Percentiles rank a stretch among this genome's conserved stretches.
phyloP scores from a whole-genome alignment of 495 filamentous ascomycete species.

The Podospora appendiculata region DNA sequence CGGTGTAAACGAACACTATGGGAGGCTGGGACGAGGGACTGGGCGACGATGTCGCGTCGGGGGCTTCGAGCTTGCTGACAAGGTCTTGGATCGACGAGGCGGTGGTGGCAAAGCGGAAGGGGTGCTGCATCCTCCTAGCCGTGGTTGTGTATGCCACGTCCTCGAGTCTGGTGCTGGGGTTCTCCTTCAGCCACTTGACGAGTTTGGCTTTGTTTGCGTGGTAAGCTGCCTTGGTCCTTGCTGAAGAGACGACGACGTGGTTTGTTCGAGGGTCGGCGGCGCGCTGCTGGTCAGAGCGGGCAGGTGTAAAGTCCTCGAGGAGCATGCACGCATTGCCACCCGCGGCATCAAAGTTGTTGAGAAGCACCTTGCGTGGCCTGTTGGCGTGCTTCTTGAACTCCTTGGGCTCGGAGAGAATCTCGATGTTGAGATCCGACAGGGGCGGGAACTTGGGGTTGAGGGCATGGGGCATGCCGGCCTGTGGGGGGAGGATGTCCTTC shows the following conservation, averaged over 20 bases:
- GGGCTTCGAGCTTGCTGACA: background rate
- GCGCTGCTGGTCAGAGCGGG: too few species aligned
- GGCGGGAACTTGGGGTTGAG: conserved; percentile 35
- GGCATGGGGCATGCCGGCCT: conserved; percentile 59
- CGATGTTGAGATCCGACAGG: conserved; percentile 3
- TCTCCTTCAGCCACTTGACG: conserved; percentile 20
- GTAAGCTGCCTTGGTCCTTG: conserved; percentile 40
- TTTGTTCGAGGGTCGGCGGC: conserved; percentile 34
- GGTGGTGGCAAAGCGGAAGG: background rate
- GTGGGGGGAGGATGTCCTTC: conserved; percentile 63
- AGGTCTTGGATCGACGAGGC: background rate
- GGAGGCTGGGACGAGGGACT: conserved; percentile 11
- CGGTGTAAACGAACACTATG: conserved; percentile 50
- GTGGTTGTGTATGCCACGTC: conserved; percentile 10
- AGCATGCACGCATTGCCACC: conserved; percentile 47
- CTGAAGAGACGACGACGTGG: conserved; percentile 46
- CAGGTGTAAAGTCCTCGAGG: conserved; percentile 36
- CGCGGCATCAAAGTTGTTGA: conserved; percentile 51
- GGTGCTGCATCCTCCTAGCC: conserved; percentile 33
- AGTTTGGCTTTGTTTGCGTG: conserved; percentile 33
- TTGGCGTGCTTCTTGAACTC: conserved; percentile 36
- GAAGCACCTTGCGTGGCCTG: conserved; percentile 30
- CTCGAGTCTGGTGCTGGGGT: conserved; percentile 22
- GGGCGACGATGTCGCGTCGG: background rate
- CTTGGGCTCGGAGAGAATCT: conserved; percentile 5